Evolutionary conservation across 768 basidiomycete species (phyloP).

Genomic region (Stropharia rugosoannulata): DNA sequence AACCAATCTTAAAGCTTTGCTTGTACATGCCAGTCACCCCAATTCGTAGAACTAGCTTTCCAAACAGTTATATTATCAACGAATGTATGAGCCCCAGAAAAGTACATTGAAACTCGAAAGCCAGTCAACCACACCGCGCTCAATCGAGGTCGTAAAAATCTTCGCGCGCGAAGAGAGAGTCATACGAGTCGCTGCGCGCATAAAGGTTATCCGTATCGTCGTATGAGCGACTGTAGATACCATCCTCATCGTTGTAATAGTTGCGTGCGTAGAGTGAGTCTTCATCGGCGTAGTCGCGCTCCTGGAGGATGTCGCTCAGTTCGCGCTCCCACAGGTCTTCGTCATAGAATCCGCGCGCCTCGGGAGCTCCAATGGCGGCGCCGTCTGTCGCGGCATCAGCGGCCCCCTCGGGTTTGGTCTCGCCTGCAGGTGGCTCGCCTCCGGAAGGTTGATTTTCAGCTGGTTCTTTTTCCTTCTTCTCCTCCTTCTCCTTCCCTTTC

Average conservation of each 20-base stretch:
- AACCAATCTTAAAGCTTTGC: no score
- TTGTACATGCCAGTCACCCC: no score
- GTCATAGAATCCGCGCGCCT: neutral
- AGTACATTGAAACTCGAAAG: neutral
- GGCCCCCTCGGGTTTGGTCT: neutral
- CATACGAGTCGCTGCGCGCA: neutral
- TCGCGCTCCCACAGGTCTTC: conserved; percentile 1
- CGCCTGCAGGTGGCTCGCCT: no score
- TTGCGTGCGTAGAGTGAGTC: neutral
- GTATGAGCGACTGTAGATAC: neutral
- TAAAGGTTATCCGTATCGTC: neutral
- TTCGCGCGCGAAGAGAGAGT: neutral
- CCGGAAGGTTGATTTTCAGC: no score
- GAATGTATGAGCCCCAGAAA: no score
- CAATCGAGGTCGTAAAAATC: neutral
- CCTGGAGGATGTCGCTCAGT: neutral
- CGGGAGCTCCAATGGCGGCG: neutral
- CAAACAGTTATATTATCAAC: no score
- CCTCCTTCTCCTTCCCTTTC: no score
- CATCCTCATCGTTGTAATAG: neutral
- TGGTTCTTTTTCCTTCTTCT: no score
- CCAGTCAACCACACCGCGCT: neutral
- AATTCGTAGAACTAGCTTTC: no score
- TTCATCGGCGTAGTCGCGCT: neutral
- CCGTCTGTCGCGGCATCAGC: neutral